Evolutionary conservation across 2,329 filamentous ascomycete genomes (phyloP), one percentile per base, ranked within the genome.

Genomic region (Ophiostoma ulmi): DNA sequence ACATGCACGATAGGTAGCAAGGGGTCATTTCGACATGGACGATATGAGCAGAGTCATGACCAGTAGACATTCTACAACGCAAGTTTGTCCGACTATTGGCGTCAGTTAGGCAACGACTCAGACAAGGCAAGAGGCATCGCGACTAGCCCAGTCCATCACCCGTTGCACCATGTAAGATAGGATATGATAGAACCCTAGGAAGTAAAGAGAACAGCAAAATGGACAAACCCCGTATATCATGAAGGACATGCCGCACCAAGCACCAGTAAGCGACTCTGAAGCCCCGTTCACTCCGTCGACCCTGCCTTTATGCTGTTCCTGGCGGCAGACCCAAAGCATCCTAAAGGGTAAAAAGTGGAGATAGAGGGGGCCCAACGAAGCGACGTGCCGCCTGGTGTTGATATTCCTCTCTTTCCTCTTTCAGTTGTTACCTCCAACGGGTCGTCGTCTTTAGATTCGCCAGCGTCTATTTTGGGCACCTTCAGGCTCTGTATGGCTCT

Each of bases 1-100:
- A 39, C 36, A 65, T 65, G 58, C 35, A 67, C 70, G 44, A 66
- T 67, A 69, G 67, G 70, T 67, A 70, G 67, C 70, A 69, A 67
- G 58, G 70, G 70, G 26, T 67, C 22, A 20, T 22, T 31, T 31
- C 8, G 22, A 17, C 52, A 55, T 41, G 39, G 22, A 13, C 41
- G 41, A 41, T 17, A 20, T 26, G 52, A 48, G 44, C 44, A 48
- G 44, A 48, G 44, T 48, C 44, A 44, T 14, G 44, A 58, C 31
- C 52, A 58, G 11, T 13, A 58, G 7, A 22, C 48, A 58, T 58
- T 22, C 52, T 26, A 26, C 52, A 58, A 58, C 52, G n/a, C 52
- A 58, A 11, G 52, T 22, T 58, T 58, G 69, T 6, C 61, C 31
- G 41, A 31, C 58, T 14, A 63, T 10, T 35, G 5, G 52, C 52